phyloP scores from a whole-genome alignment of 1,284 basidiomycete species.

The Heterobasidion annosum region DNA sequence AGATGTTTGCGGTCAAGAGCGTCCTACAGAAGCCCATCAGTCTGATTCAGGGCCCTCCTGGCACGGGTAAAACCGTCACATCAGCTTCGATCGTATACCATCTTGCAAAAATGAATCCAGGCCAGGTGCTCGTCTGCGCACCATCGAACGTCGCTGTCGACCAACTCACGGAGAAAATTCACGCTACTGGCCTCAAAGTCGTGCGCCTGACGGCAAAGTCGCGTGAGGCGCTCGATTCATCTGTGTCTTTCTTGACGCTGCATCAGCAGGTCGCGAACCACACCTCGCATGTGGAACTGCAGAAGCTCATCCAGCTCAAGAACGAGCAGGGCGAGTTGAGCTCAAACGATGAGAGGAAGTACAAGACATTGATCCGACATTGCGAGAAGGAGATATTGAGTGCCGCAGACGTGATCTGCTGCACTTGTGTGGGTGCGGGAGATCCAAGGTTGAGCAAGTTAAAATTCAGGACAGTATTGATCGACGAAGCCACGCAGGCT shows the following conservation, averaged over 20 bases:
- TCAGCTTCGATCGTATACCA: conserved; percentile 99
- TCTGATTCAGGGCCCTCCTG: conserved; percentile 96
- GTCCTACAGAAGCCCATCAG: conserved; percentile 98
- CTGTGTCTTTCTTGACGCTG: conserved; percentile 87
- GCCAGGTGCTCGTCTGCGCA: conserved; percentile 97
- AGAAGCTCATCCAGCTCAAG: conserved; percentile 97
- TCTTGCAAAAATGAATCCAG: conserved; percentile 98
- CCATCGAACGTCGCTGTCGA: conserved; percentile 99
- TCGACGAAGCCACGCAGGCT: conserved; percentile 98
- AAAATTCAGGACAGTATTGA: conserved; percentile 97
- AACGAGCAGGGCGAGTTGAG: conserved; percentile 96
- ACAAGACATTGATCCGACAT: conserved; percentile 89
- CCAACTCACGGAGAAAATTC: conserved; percentile 98
- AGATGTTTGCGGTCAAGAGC: conserved; percentile 98
- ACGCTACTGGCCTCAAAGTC: conserved; percentile 93
- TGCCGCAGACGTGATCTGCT: conserved; percentile 97
- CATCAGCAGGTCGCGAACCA: conserved; percentile 98
- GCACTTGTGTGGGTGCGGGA: conserved; percentile 96
- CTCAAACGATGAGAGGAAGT: conserved; percentile 95
- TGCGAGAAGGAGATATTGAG: conserved; percentile 96
- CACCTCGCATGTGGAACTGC: conserved; percentile 89
- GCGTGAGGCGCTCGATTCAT: conserved; percentile 93
- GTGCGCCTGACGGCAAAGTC: conserved; percentile 97
- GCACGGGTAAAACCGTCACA: conserved; percentile 98
- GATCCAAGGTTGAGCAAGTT: conserved; percentile 93